These are phyloP conservation scores for Boletus vermiculosoides DNA, from an alignment of 768 basidiomycete genomes.

Conservation along the genomic window DNA sequence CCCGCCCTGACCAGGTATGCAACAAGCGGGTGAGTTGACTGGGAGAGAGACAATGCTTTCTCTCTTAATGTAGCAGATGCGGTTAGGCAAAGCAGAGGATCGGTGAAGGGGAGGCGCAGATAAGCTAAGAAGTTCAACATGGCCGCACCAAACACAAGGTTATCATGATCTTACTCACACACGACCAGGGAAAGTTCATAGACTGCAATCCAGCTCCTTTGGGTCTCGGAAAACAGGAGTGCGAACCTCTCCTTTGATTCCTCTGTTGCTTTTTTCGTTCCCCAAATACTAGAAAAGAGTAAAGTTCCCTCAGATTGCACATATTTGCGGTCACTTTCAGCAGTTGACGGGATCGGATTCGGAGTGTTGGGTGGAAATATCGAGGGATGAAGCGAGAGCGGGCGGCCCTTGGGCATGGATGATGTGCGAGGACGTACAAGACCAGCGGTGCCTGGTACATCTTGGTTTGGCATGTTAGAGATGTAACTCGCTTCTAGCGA, in stretches of 20 bases:
- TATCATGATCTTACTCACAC: slow-evolving; percentile 49
- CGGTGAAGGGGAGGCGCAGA: slow-evolving; percentile 60
- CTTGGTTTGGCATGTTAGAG: slow-evolving; percentile 42
- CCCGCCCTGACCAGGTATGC: slow-evolving; percentile 21
- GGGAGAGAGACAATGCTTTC: slow-evolving; percentile 53
- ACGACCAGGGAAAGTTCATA: slow-evolving; percentile 78
- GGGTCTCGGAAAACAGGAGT: slow-evolving; percentile 61
- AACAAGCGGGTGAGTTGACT: slow-evolving; percentile 36
- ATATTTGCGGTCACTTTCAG: slow-evolving; percentile 73
- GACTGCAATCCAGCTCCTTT: slow-evolving; percentile 72
- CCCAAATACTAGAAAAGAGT: slow-evolving; percentile 74
- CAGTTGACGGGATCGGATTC: slow-evolving; percentile 74
- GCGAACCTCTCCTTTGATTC: slow-evolving; percentile 56
- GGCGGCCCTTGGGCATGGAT: slow-evolving; percentile 40
- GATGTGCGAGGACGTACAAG: slow-evolving; percentile 55
- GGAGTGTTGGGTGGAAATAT: slow-evolving; percentile 84
- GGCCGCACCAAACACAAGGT: background rate
- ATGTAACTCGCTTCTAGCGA: slow-evolving; percentile 83
- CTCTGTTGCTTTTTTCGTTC: slow-evolving; percentile 46
- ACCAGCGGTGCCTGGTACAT: slow-evolving; percentile 36
- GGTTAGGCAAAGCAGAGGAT: slow-evolving; percentile 83
- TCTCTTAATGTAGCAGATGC: slow-evolving; percentile 87
- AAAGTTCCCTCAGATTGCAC: slow-evolving; percentile 74
- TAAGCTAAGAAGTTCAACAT: slow-evolving; percentile 51
- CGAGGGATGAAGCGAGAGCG: slow-evolving; percentile 49